Evolutionary conservation across 1,139 yeast genomes (phyloP).

Genomic region (Candida sojae): DNA sequence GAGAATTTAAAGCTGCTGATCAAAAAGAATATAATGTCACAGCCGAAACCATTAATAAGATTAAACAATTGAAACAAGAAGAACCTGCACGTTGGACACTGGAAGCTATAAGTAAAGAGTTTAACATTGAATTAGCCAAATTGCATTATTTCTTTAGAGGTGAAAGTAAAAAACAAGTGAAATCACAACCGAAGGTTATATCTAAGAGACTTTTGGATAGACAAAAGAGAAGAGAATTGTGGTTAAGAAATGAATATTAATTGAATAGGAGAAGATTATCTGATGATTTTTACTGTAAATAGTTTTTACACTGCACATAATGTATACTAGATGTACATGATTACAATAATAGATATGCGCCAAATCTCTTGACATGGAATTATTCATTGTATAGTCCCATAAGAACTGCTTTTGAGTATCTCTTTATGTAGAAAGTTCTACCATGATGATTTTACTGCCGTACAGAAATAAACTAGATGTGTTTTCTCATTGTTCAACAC

Average conservation of each 20-base stretch:
- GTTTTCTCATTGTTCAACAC: not conserved
- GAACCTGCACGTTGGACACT: slow-evolving; percentile 72
- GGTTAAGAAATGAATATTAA: slow-evolving; percentile 61
- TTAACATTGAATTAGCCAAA: slow-evolving; percentile 27
- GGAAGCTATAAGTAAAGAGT: slow-evolving; percentile 65
- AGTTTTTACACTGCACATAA: not conserved
- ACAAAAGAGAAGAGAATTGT: slow-evolving; percentile 55
- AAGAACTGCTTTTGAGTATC: too few species aligned
- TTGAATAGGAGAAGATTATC: not conserved
- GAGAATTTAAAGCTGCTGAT: slow-evolving; percentile 32
- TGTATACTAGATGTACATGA: not conserved
- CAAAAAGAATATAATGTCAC: slow-evolving; percentile 59
- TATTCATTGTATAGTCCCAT: too few species aligned
- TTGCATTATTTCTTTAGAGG: slow-evolving; percentile 17
- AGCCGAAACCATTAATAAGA: slow-evolving; percentile 61
- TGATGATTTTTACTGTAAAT: slow-evolving; percentile 1
- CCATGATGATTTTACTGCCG: too few species aligned
- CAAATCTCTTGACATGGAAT: too few species aligned
- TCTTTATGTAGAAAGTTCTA: too few species aligned
- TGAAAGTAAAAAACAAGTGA: slow-evolving; percentile 11
- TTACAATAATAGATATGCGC: too few species aligned
- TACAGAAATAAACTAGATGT: too few species aligned
- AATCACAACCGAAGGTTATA: slow-evolving; percentile 5
- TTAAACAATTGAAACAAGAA: slow-evolving; percentile 57
- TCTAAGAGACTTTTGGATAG: slow-evolving; percentile 34